Percentiles rank a stretch among this genome's conserved stretches.
Conservation (phyloP, 2,329 filamentous ascomycete genomes). For the Paecilomyces sp. region DNA sequence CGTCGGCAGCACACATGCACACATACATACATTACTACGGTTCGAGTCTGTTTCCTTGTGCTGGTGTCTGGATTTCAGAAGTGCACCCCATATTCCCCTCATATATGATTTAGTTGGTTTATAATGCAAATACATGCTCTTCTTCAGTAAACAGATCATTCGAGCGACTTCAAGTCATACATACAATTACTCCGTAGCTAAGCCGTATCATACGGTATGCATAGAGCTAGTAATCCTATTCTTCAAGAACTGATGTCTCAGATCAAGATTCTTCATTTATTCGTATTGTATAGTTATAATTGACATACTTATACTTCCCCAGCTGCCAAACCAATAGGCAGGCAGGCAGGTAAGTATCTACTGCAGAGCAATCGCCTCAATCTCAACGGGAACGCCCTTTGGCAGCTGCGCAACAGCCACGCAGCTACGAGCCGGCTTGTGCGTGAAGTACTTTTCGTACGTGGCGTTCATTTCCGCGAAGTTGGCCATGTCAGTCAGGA, state of each 20-base stretch:
- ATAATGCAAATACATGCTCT: background rate
- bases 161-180: too few species aligned
- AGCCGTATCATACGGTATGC: too few species aligned
- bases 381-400: conserved; percentile 58
- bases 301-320: too few species aligned
- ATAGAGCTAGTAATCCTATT: too few species aligned
- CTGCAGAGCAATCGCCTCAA: conserved; percentile 56
- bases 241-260: too few species aligned
- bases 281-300: too few species aligned
- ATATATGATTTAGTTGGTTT: background rate
- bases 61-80: background rate
- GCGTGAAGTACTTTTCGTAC: conserved; percentile 62
- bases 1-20: background rate
- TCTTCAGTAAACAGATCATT: background rate
- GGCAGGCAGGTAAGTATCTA: conserved; percentile 14
- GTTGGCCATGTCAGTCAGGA: conserved; percentile 84
- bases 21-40: background rate
- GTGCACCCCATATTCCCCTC: background rate
- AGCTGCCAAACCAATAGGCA: too few species aligned
- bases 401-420: conserved; percentile 58
- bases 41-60: background rate
- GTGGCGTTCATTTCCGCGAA: conserved; percentile 74
- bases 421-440: conserved; percentile 58
- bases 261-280: too few species aligned
- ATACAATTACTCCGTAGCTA: too few species aligned